Evolutionary conservation across 176 grass and related monocot species (phyloP), one percentile per base, ranked within the genome.

Genomic region (Oryza rufipogon): DNA sequence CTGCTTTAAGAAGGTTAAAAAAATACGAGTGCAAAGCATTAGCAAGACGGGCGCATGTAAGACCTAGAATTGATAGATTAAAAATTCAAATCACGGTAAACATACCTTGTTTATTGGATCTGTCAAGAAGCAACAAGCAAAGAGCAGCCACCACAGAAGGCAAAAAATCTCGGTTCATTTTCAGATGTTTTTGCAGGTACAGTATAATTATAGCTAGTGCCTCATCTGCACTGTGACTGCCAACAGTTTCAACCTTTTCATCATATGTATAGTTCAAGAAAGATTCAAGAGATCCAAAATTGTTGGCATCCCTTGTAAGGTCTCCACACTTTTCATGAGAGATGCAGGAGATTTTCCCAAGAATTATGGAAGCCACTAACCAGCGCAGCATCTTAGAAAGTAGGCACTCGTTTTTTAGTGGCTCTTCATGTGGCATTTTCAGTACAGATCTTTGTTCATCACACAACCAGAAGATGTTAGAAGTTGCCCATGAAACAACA

Each of bases 301-400:
- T 64, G 58, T 71, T 82, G 66, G 80, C 68, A 80, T 46, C 87
- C 68, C 13, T 52, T 48, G 73, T 80, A 90, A 82, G 71, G 84
- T 80, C 72, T 88, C 49, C 75, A 13, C 52, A 87, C 63, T 67
- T 91, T 83, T 85, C 83, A 81, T 77, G 78, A 89, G 68, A 80
- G 33, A 77, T 42, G 36, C 74, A 73, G 47, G 89, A 95, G 78
- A 93, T 91, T 61, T 49, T 93, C 66, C 95, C 92, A 64, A 97
- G 83, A 82, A 97, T 97, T 47, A 97, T 71, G 1, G 95, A 97
- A 90, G 95, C 92, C 47, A 81, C 88, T 86, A 90, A 66, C 92
- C 89, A 93, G 46, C 92, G 81, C 88, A 97, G 85, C 52, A 91
- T 82, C 78, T 97, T 97, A 34, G 92, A 85, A 60, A 91, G 80